phyloP scores from a whole-genome alignment of 225 moss, liverwort and hornwort genomes.

The Lunularia cruciata region DNA sequence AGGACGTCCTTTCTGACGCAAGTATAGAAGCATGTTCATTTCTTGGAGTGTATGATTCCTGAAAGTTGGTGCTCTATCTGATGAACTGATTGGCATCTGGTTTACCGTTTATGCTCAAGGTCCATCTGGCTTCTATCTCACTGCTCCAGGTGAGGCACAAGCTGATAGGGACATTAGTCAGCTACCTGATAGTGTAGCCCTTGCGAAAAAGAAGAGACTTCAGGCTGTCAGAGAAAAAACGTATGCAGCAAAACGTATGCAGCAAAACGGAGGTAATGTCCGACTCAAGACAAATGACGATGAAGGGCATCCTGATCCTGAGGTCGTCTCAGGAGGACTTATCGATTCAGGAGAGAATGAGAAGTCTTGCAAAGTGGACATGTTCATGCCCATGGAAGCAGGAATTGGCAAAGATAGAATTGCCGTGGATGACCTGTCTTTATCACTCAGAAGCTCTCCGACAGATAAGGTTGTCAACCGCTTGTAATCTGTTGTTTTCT shows the following conservation, averaged over 20 bases:
- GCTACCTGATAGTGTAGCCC: conserved; percentile 29
- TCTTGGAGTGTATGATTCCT: too few species aligned
- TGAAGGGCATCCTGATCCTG: conserved; percentile 23
- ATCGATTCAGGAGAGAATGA: conserved; percentile 31
- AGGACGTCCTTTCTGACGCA: too few species aligned
- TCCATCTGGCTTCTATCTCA: conserved; percentile 29
- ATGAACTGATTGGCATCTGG: not conserved
- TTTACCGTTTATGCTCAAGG: conserved; percentile 16
- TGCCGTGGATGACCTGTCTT: conserved; percentile 35
- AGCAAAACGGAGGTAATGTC: conserved; percentile 43
- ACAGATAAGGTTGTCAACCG: conserved; percentile 38
- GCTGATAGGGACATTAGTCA: conserved; percentile 7
- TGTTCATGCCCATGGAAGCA: conserved; percentile 40
- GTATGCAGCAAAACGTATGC: conserved; percentile 43
- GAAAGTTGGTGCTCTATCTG: not conserved
- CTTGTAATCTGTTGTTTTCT: too few species aligned
- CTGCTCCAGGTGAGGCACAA: conserved; percentile 20
- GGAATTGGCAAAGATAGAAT: conserved; percentile 39
- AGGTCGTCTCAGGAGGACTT: conserved; percentile 23
- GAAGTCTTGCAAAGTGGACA: conserved; percentile 40
- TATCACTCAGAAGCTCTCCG: conserved; percentile 44
- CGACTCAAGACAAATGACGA: conserved; percentile 32
- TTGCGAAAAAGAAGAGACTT: conserved; percentile 42
- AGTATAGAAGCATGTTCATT: too few species aligned
- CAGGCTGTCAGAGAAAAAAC: conserved; percentile 48